Percentiles rank a stretch among this genome's conserved stretches.
Evolutionary conservation across 75 land plant genomes (phyloP).

Genomic region (Adiantum capillusveneris): DNA sequence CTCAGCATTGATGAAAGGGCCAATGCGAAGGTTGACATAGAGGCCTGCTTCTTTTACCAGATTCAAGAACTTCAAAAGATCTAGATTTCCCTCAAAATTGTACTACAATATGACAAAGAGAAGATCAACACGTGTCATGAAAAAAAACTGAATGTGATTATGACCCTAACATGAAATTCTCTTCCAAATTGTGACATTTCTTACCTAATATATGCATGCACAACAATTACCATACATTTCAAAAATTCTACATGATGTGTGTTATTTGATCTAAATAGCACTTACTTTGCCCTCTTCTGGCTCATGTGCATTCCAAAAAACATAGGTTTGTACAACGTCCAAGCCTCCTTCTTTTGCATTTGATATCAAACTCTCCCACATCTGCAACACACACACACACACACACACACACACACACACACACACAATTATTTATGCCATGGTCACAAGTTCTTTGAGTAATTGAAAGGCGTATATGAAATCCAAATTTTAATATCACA

Average conservation of each 20-base stretch:
- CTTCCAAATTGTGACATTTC: no score
- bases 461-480: no score
- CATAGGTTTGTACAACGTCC: conserved; percentile 66
- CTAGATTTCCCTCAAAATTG: conserved; percentile 14
- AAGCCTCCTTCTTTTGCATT: conserved; percentile 61
- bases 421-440: no score
- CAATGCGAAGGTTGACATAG: conserved; percentile 15
- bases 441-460: no score
- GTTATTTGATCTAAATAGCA: no score
- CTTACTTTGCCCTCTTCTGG: conserved; percentile 50
- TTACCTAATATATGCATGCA: no score
- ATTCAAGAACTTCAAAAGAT: conserved; percentile 20
- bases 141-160: background rate
- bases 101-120: conserved; percentile 10
- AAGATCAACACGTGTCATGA: background rate
- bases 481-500: no score
- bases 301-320: conserved; percentile 66
- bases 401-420: no score
- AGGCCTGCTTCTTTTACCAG: conserved; percentile 17
- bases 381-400: conserved; percentile 23
- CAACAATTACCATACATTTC: no score
- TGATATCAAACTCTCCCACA: conserved; percentile 56
- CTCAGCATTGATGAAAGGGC: conserved; percentile 23
- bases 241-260: no score
- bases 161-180: background rate